Conservation (phyloP, 164 flowering plant genomes). For the Akebia trifoliata region DNA sequence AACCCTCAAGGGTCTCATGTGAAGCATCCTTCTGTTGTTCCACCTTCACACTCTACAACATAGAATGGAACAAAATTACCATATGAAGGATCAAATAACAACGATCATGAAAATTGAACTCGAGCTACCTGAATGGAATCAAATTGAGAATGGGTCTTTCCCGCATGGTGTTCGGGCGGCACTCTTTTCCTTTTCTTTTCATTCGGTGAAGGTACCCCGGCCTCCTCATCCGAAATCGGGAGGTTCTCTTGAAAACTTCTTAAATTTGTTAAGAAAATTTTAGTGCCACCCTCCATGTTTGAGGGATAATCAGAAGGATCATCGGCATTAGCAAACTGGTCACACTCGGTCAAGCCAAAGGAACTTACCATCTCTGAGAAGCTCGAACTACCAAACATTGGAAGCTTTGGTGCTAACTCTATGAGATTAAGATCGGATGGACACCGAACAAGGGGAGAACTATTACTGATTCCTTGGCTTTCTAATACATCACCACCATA, state of each 20-base stretch:
- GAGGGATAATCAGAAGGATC: not conserved
- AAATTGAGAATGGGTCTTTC: constrained; percentile 24
- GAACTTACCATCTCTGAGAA: constrained; percentile 59
- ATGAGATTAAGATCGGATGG: constrained; percentile 39
- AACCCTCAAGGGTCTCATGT: constrained; percentile 29
- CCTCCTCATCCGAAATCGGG: constrained; percentile 38
- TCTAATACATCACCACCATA: constrained; percentile 30
- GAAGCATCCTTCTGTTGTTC: constrained; percentile 39
- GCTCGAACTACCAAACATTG: constrained; percentile 49
- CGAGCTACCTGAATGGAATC: constrained; percentile 45
- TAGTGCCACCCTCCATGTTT: not conserved
- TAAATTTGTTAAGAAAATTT: not conserved
- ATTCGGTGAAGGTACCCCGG: constrained; percentile 30
- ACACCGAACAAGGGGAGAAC: constrained; percentile 41
- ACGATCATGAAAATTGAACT: too few relatives aligned
- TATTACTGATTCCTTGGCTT: constrained; percentile 33
- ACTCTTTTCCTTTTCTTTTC: constrained; percentile 64
- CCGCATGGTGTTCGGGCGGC: constrained; percentile 20
- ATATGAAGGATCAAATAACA: too few relatives aligned
- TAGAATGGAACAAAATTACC: constrained; percentile 2
- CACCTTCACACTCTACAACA: constrained; percentile 33
- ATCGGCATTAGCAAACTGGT: constrained; percentile 21
- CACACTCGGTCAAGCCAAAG: constrained; percentile 36
- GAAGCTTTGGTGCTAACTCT: constrained; percentile 45
- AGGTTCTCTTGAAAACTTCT: too few relatives aligned